phyloP scores from a whole-genome alignment of 805 yeast genomes.

The Wickerhamomyces strasburgensis region DNA sequence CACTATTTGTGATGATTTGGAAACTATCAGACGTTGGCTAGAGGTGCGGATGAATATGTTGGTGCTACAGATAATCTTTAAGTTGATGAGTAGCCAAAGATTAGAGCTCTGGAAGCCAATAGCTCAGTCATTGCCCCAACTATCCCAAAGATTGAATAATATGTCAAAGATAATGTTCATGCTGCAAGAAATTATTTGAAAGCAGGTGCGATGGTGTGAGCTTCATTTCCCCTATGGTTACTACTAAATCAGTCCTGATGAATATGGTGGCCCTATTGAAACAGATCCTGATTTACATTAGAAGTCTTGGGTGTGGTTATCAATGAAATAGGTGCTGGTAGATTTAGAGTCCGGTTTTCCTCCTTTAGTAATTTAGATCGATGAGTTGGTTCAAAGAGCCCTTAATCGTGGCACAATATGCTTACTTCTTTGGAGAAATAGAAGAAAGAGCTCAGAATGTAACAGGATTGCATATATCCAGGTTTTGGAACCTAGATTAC shows the following conservation, averaged over 20 bases:
- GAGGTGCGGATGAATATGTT: conserved; percentile 32
- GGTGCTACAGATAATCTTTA: conserved; percentile 37
- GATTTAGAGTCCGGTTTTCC: conserved; percentile 45
- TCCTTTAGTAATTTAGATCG: conserved; percentile 39
- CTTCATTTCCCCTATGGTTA: conserved; percentile 68
- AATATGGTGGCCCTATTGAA: conserved; percentile 53
- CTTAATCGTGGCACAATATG: conserved; percentile 32
- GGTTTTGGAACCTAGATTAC: conserved; percentile 30
- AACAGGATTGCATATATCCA: conserved; percentile 33
- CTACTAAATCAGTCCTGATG: conserved; percentile 52
- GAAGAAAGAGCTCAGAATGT: conserved; percentile 33
- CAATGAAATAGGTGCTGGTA: conserved; percentile 47
- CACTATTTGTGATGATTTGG: too few species aligned
- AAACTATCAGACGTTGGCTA: conserved; percentile 30
- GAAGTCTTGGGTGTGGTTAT: conserved; percentile 48
- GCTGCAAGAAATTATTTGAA: conserved; percentile 39
- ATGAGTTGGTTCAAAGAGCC: conserved; percentile 35
- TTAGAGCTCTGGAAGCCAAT: conserved; percentile 30
- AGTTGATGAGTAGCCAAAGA: conserved; percentile 30
- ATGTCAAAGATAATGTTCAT: conserved; percentile 35
- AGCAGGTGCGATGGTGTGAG: conserved; percentile 54
- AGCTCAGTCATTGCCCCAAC: conserved; percentile 21
- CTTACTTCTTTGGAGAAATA: conserved; percentile 36
- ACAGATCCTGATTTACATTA: conserved; percentile 34
- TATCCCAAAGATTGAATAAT: conserved; percentile 32